phyloP scores from a whole-genome alignment of 2,329 filamentous ascomycete species.

The Aspergillus unguis region DNA sequence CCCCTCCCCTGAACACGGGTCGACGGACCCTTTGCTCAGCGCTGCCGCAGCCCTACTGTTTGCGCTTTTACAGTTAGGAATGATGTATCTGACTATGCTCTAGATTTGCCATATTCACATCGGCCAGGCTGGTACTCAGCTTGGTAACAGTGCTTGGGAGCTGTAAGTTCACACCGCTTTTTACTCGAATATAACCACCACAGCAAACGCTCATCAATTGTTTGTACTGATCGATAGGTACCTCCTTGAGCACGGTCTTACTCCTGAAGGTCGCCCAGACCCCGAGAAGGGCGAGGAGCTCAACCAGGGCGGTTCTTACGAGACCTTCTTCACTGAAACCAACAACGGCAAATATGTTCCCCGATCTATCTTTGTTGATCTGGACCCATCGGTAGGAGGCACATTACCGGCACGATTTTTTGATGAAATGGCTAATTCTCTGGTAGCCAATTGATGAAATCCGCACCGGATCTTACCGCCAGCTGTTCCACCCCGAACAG shows the following conservation, averaged over 20 bases:
- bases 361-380: slow-evolving; percentile 64
- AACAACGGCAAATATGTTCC: slow-evolving; percentile 64
- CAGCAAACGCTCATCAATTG: not conserved
- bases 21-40: slow-evolving; percentile 1
- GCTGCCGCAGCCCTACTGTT: not conserved
- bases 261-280: slow-evolving; percentile 58
- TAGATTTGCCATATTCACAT: slow-evolving; percentile 66
- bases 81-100: not conserved
- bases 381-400: slow-evolving; percentile 58
- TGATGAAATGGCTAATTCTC: slow-evolving; percentile 11
- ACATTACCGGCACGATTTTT: not conserved
- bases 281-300: slow-evolving; percentile 52
- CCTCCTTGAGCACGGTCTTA: slow-evolving; percentile 63
- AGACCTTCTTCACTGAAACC: slow-evolving; percentile 67
- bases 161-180: slow-evolving; percentile 52
- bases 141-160: slow-evolving; percentile 67
- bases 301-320: slow-evolving; percentile 56
- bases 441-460: slow-evolving; percentile 63
- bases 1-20: slow-evolving; percentile 19
- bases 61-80: not conserved
- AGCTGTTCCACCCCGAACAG: slow-evolving; percentile 64
- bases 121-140: slow-evolving; percentile 65
- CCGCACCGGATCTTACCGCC: slow-evolving; percentile 59
- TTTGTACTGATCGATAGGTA: slow-evolving; percentile 46
- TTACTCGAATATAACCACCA: slow-evolving; percentile 9